These are phyloP conservation scores for Centaurea solstitialis DNA, from an alignment of 129 eudicot genomes.

Conservation along the genomic window DNA sequence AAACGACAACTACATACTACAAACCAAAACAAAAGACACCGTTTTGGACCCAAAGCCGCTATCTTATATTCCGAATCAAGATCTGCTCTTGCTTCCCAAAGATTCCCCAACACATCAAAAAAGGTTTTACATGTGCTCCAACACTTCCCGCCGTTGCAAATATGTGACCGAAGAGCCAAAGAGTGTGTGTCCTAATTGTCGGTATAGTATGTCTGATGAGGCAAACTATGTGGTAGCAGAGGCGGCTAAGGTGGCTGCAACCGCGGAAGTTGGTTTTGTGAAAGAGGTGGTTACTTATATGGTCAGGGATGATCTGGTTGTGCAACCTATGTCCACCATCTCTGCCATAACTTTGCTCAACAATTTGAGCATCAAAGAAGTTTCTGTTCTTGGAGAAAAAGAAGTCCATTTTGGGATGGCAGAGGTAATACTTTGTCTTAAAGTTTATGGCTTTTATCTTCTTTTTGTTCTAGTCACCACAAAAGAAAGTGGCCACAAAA, in stretches of 20 bases:
- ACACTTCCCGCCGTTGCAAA: background rate
- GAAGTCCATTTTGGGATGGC: conserved; percentile 32
- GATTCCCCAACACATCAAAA: conserved; percentile 15
- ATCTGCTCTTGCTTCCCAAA: conserved; percentile 20
- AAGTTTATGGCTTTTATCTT: background rate
- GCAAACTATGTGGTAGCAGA: background rate
- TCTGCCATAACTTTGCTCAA: conserved; percentile 36
- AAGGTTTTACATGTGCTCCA: conserved; percentile 22
- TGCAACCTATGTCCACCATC: conserved; percentile 41
- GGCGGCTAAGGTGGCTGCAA: conserved; percentile 12
- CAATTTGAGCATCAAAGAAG: conserved; percentile 32
- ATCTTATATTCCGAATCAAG: conserved; percentile 16
- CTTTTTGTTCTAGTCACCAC: background rate
- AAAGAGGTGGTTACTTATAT: conserved; percentile 45
- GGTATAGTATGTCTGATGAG: background rate
- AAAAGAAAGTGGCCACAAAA: background rate
- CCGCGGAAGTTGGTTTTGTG: conserved; percentile 36
- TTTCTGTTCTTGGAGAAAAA: conserved; percentile 37
- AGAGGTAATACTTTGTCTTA: conserved; percentile 13
- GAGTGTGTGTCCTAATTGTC: conserved; percentile 24
- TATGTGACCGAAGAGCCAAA: conserved; percentile 24
- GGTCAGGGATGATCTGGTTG: conserved; percentile 40
- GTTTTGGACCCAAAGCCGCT: conserved; percentile 30
- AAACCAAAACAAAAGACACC: conserved; percentile 30
- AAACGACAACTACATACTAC: conserved; percentile 27